phyloP scores from a whole-genome alignment of 1,139 yeast genomes.

The Scheffersomyces lignicola region DNA sequence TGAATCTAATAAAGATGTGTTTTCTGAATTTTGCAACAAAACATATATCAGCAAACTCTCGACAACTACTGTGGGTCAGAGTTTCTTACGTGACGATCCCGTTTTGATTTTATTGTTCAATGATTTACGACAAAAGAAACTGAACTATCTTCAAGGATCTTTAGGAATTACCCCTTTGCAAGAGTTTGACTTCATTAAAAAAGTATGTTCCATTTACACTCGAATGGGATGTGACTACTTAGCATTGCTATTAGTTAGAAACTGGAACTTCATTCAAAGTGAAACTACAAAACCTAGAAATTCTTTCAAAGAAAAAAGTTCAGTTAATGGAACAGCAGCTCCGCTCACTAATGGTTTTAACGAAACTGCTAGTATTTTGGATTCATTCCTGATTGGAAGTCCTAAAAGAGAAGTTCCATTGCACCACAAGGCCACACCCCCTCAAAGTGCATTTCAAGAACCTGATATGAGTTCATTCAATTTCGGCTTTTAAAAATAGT shows the following conservation, averaged over 20 bases:
- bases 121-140: slow-evolving; percentile 53
- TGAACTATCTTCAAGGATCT: slow-evolving; percentile 51
- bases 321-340: slow-evolving; percentile 2
- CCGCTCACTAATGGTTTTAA: not conserved
- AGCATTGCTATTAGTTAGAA: slow-evolving; percentile 58
- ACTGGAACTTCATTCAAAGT: slow-evolving; percentile 58
- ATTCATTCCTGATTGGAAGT: slow-evolving; percentile 4
- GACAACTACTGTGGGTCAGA: slow-evolving; percentile 29
- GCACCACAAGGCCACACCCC: slow-evolving; percentile 39
- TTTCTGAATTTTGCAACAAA: slow-evolving; percentile 24
- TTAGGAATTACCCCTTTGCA: slow-evolving; percentile 41
- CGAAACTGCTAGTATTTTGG: slow-evolving; percentile 4
- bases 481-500: slow-evolving; percentile 47
- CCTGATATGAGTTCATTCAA: slow-evolving; percentile 81
- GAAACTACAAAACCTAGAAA: not conserved
- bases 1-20: slow-evolving; percentile 18
- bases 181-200: slow-evolving; percentile 63
- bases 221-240: slow-evolving; percentile 92
- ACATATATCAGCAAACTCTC: slow-evolving; percentile 17
- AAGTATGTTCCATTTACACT: slow-evolving; percentile 65
- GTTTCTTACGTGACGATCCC: slow-evolving; percentile 78
- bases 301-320: not conserved
- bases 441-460: slow-evolving; percentile 58
- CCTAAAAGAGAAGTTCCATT: not conserved
- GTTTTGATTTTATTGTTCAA: slow-evolving; percentile 68